Evolutionary conservation across 495 filamentous ascomycete genomes (phyloP).

Genomic region (Pseudevernia furfuracea): DNA sequence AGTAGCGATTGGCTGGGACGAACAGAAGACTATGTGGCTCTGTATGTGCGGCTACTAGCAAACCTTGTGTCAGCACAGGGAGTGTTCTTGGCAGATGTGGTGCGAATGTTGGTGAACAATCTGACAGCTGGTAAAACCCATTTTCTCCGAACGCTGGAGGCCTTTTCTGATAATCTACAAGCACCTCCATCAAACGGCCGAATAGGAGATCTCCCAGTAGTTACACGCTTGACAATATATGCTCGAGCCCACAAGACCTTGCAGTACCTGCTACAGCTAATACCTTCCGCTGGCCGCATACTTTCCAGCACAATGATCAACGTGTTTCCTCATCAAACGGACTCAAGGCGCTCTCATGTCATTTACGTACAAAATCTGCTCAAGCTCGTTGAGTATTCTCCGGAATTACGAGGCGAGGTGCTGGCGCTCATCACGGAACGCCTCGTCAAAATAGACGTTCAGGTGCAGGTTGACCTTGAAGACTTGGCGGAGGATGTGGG

Average conservation of each 20-base stretch:
- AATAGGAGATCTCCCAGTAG: conserved; percentile 51
- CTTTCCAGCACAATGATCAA: conserved; percentile 55
- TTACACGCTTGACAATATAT: conserved; percentile 53
- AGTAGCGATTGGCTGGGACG: conserved; percentile 76
- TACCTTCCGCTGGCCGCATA: conserved; percentile 66
- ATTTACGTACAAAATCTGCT: conserved; percentile 75
- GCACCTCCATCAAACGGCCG: conserved; percentile 44
- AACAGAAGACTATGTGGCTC: conserved; percentile 68
- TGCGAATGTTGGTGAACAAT: conserved; percentile 72
- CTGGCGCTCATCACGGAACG: conserved; percentile 73
- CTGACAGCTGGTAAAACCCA: conserved; percentile 48
- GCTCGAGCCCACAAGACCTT: conserved; percentile 66
- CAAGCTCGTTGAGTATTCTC: conserved; percentile 62
- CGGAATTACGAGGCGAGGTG: conserved; percentile 75
- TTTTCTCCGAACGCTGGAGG: neutral
- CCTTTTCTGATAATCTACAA: conserved; percentile 18
- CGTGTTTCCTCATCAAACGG: conserved; percentile 68
- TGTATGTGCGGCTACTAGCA: conserved; percentile 73
- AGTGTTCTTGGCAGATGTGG: conserved; percentile 52
- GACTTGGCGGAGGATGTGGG: conserved; percentile 67
- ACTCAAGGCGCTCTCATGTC: conserved; percentile 62
- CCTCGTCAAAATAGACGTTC: conserved; percentile 85
- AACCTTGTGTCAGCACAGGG: conserved; percentile 74
- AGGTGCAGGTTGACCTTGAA: conserved; percentile 88
- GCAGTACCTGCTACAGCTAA: conserved; percentile 65